A percentile compares a stretch with the other conserved stretches of the same genome.
Conservation (phyloP, 805 yeast species). For the Wickerhamomyces chambardii region DNA sequence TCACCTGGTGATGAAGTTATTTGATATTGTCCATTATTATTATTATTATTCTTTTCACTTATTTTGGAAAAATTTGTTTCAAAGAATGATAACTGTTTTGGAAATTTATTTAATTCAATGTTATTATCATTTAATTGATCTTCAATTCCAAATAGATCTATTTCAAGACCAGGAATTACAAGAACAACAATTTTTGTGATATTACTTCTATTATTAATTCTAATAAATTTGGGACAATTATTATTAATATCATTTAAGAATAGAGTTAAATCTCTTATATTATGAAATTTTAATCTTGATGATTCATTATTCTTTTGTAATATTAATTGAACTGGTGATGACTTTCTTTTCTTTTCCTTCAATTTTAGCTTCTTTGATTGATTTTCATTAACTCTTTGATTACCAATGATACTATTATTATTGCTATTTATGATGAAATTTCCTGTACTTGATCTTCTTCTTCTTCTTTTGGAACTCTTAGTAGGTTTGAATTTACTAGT, state of each 20-base stretch:
- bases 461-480: too few species aligned
- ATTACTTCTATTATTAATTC: constrained; percentile 34
- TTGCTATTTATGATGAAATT: background rate
- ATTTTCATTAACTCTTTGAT: too few species aligned
- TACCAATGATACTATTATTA: background rate
- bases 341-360: constrained; percentile 23
- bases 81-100: constrained; percentile 9
- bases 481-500: background rate
- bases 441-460: constrained; percentile 18
- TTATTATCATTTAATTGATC: constrained; percentile 8
- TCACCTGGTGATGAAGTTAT: constrained; percentile 63
- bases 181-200: constrained; percentile 49
- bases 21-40: constrained; percentile 16
- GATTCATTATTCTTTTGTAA: constrained; percentile 11
- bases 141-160: constrained; percentile 30
- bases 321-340: constrained; percentile 21
- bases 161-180: constrained; percentile 56
- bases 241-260: constrained; percentile 31
- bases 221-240: constrained; percentile 39
- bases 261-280: constrained; percentile 37
- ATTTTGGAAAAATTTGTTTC: constrained; percentile 23
- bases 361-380: constrained; percentile 3
- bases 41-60: constrained; percentile 21
- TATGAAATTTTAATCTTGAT: constrained; percentile 26
- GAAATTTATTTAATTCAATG: constrained; percentile 8